phyloP scores from a whole-genome alignment of 2,329 filamentous ascomycete species.

The Xylaria sp. region DNA sequence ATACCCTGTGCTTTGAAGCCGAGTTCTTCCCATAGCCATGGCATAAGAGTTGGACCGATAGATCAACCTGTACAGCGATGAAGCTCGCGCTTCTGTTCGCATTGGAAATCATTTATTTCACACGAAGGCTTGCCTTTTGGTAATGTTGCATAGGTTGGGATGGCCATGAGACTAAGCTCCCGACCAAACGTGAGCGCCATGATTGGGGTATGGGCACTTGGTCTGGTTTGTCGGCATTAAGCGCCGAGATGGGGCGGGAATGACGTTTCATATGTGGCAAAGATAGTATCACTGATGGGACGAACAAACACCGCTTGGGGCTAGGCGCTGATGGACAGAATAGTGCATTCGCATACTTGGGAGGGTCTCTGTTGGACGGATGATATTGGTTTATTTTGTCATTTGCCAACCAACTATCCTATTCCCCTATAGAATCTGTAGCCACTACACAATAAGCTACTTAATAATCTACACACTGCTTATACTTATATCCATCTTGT shows the following conservation, averaged over 20 bases:
- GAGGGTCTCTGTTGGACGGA: slow-evolving; percentile 24
- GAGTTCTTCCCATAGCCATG: slow-evolving; percentile 49
- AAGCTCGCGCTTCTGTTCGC: slow-evolving; percentile 54
- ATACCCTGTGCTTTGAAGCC: slow-evolving; percentile 51
- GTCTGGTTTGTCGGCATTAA: slow-evolving; percentile 30
- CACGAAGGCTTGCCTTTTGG: slow-evolving; percentile 24
- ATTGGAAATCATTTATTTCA: slow-evolving; percentile 41
- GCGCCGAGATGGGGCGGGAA: slow-evolving; percentile 32
- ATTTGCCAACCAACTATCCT: slow-evolving; percentile 1
- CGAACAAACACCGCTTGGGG: slow-evolving; percentile 25
- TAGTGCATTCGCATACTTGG: slow-evolving; percentile 21
- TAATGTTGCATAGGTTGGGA: slow-evolving; percentile 34
- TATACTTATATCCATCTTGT: not conserved
- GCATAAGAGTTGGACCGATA: slow-evolving; percentile 50
- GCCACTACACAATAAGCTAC: slow-evolving; percentile 25
- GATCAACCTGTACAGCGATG: slow-evolving; percentile 51
- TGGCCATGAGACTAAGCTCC: slow-evolving; percentile 17
- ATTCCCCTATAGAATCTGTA: slow-evolving; percentile 24
- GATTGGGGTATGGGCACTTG: slow-evolving; percentile 9
- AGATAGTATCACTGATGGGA: slow-evolving; percentile 32
- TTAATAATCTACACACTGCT: slow-evolving; percentile 13
- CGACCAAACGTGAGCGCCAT: slow-evolving; percentile 26
- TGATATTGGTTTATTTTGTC: slow-evolving; percentile 20
- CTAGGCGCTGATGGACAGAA: slow-evolving; percentile 23
- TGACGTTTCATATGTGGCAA: slow-evolving; percentile 36